These are phyloP conservation scores for Arachis monticola DNA, from an alignment of 331 rosid species.

Conservation along the genomic window DNA sequence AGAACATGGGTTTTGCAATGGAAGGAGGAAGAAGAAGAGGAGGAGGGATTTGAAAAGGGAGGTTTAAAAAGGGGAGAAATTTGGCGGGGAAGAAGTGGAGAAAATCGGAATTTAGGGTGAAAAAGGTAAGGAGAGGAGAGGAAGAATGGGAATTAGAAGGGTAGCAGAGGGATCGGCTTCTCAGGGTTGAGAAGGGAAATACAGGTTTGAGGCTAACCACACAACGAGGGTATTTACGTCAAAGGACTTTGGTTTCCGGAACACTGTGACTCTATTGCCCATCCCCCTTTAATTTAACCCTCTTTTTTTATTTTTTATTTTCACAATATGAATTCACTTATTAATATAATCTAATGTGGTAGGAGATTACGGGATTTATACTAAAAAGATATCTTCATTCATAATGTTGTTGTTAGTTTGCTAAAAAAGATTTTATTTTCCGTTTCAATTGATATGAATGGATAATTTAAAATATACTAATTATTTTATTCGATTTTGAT, in stretches of 20 bases:
- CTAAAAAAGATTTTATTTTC: too few species aligned
- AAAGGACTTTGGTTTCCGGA: constrained; percentile 38
- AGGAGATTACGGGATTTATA: too few species aligned
- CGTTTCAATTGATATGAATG: too few species aligned
- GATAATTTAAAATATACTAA: too few species aligned
- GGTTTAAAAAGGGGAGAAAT: not conserved
- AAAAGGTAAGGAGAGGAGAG: constrained; percentile 55
- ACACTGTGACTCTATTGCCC: constrained; percentile 65
- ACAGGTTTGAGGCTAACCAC: constrained; percentile 46
- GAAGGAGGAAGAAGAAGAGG: constrained; percentile 3
- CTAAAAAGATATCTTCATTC: too few species aligned
- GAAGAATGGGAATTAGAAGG: constrained; percentile 55
- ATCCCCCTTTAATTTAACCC: too few species aligned
- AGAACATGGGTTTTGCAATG: constrained; percentile 35
- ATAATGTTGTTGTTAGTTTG: too few species aligned
- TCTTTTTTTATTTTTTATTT: not conserved
- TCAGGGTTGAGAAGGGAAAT: constrained; percentile 75
- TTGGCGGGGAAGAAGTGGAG: constrained; percentile 49
- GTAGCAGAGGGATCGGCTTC: constrained; percentile 58
- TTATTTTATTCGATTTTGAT: too few species aligned
- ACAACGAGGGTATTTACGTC: constrained; percentile 81
- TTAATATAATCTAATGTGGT: too few species aligned
- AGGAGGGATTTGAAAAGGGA: constrained; percentile 30
- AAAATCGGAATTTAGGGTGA: constrained; percentile 43
- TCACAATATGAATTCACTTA: too few species aligned